Percentiles rank a stretch among this genome's conserved stretches.
Conservation (phyloP, 2,329 filamentous ascomycete genomes). For the Colletotrichum liaoningense region DNA sequence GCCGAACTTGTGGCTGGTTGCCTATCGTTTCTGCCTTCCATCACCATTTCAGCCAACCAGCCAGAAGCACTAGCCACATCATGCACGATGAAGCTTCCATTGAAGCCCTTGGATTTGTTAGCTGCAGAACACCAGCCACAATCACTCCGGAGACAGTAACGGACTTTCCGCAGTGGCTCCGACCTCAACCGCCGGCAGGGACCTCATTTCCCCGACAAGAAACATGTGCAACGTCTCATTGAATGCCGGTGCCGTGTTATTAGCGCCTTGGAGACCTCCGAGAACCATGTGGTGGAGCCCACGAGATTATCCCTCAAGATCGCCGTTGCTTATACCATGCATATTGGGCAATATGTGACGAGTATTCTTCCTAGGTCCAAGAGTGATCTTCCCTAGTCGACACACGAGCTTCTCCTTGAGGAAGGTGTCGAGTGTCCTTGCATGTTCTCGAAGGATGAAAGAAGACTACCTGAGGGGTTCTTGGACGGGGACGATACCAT, state of each 20-base stretch:
- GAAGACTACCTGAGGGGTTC: neutral
- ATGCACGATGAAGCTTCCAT: neutral
- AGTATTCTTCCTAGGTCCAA: neutral
- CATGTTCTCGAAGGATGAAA: neutral
- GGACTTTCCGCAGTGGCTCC: slow-evolving; percentile 6
- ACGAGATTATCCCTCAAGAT: neutral
- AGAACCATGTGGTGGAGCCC: neutral
- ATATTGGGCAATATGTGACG: neutral
- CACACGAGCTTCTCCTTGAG: neutral
- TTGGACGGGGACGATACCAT: neutral
- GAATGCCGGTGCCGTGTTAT: neutral
- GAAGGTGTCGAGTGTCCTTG: neutral
- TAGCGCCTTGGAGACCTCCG: slow-evolving; percentile 2
- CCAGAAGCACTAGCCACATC: slow-evolving; percentile 20
- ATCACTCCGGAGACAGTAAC: neutral
- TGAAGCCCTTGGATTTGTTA: neutral
- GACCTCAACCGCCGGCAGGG: neutral
- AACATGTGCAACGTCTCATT: neutral
- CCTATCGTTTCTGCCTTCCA: slow-evolving; percentile 7
- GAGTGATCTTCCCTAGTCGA: neutral
- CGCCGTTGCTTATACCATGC: slow-evolving; percentile 26
- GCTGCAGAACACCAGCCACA: slow-evolving; percentile 22
- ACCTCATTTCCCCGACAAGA: neutral
- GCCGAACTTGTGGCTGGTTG: slow-evolving; percentile 20
- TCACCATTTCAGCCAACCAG: slow-evolving; percentile 17